phyloP scores from a whole-genome alignment of 495 filamentous ascomycete species.

The Aspergillus ellipticus region DNA sequence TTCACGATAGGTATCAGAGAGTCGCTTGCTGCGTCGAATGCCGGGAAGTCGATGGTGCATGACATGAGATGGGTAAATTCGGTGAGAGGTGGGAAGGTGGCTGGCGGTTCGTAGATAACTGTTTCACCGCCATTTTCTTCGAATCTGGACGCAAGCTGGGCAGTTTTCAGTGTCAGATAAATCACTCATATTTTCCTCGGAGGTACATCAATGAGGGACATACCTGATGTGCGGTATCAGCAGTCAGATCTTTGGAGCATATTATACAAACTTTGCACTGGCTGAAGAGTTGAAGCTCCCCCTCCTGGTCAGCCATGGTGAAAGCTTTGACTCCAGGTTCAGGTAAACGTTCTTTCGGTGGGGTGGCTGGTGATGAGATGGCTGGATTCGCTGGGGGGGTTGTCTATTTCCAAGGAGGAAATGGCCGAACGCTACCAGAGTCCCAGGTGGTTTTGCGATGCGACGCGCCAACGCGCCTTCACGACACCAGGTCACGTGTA shows the following conservation, averaged over 20 bases:
- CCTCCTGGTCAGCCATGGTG: conserved; percentile 30
- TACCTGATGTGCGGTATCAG: conserved; percentile 43
- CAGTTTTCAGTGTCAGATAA: conserved; percentile 7
- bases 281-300: conserved; percentile 37
- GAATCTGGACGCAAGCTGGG: conserved; percentile 35
- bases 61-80: conserved; percentile 80
- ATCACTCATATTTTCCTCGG: neutral
- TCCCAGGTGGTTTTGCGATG: conserved; percentile 10
- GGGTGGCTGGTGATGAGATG: neutral
- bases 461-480: conserved; percentile 20
- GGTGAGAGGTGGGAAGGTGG: conserved; percentile 48
- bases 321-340: neutral
- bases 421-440: neutral
- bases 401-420: neutral
- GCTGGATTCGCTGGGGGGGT: neutral
- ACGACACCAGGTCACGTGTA: conserved; percentile 25
- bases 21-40: conserved; percentile 66
- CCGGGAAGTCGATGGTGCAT: conserved; percentile 79
- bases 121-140: conserved; percentile 53
- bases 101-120: conserved; percentile 39
- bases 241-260: conserved; percentile 45
- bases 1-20: conserved; percentile 81
- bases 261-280: conserved; percentile 42
- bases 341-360: no score
- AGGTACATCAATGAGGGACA: neutral